These are phyloP conservation scores for Novymonas esmeraldas DNA, from an alignment of 208 protist genomes.

Conservation along the genomic window DNA sequence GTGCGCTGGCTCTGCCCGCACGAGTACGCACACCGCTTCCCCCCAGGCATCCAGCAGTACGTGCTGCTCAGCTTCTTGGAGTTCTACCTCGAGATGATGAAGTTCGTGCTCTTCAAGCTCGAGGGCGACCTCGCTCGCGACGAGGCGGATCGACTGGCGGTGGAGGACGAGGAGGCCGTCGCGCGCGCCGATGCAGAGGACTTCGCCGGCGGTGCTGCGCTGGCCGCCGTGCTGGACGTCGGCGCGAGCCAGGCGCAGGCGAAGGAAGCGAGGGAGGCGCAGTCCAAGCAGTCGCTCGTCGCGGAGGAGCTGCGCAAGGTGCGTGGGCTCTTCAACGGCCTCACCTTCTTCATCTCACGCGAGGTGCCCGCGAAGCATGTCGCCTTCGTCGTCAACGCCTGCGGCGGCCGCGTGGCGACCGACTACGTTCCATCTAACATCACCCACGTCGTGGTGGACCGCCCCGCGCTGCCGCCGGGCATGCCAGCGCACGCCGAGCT, in stretches of 20 bases:
- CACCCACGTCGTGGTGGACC: slow-evolving; percentile 90
- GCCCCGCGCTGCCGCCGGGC: slow-evolving; percentile 66
- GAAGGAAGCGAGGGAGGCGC: slow-evolving; percentile 35
- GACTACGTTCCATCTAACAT: slow-evolving; percentile 72
- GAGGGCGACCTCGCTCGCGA: slow-evolving; percentile 78
- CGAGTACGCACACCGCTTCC: slow-evolving; percentile 95
- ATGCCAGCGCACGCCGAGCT: slow-evolving; percentile 59
- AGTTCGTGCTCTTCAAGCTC: slow-evolving; percentile 98
- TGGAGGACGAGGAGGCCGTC: slow-evolving; percentile 28
- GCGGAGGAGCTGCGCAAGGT: slow-evolving; percentile 68
- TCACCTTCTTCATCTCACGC: slow-evolving; percentile 90
- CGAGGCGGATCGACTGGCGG: slow-evolving; percentile 62
- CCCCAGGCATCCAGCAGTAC: slow-evolving; percentile 95
- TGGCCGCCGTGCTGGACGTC: slow-evolving; percentile 26
- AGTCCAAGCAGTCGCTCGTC: slow-evolving; percentile 48
- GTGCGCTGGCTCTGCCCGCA: slow-evolving; percentile 98
- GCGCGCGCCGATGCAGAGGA: slow-evolving; percentile 35
- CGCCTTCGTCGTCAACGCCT: slow-evolving; percentile 85
- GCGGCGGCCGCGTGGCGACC: slow-evolving; percentile 86
- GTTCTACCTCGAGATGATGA: slow-evolving; percentile 97
- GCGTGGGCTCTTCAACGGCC: slow-evolving; percentile 62
- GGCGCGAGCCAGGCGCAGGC: slow-evolving; percentile 30
- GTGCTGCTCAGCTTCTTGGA: slow-evolving; percentile 97
- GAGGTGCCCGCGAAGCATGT: slow-evolving; percentile 92
- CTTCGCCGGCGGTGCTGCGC: slow-evolving; percentile 26